These are phyloP conservation scores for Opeltia flavorubescens DNA, from an alignment of 495 filamentous ascomycete genomes.

Conservation along the genomic window DNA sequence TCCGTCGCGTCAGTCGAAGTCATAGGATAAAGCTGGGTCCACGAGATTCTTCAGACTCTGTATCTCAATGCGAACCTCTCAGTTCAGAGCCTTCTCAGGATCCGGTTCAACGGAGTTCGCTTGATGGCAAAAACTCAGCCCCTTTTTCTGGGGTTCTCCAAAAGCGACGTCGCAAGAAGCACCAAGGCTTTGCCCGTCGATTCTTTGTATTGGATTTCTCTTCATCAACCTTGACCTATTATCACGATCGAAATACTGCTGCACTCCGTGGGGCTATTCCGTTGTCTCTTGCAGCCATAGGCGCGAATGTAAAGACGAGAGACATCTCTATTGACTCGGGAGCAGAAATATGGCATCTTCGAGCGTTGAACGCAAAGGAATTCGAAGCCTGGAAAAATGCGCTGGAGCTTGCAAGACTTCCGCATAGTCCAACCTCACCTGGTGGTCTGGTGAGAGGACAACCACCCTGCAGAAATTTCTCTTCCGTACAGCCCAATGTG, in stretches of 20 bases:
- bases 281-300: slow-evolving; percentile 76
- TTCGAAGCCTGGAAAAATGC: slow-evolving; percentile 79
- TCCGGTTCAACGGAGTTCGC: no score
- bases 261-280: slow-evolving; percentile 85
- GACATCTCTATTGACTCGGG: slow-evolving; percentile 97
- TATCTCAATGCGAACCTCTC: slow-evolving; percentile 5
- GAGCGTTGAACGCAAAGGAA: slow-evolving; percentile 64
- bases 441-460: not conserved
- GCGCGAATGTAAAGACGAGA: slow-evolving; percentile 68
- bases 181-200: slow-evolving; percentile 81
- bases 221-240: slow-evolving; percentile 86
- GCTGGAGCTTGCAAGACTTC: slow-evolving; percentile 41
- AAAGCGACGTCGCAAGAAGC: slow-evolving; percentile 82
- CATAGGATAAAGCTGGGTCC: slow-evolving; percentile 4
- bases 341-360: slow-evolving; percentile 94
- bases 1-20: slow-evolving; percentile 7
- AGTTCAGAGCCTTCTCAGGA: not conserved
- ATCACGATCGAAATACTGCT: slow-evolving; percentile 81
- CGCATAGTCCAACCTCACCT: slow-evolving; percentile 18
- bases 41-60: slow-evolving; percentile 12
- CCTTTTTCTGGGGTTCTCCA: slow-evolving; percentile 71
- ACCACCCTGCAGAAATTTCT: slow-evolving; percentile 16
- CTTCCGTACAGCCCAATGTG: slow-evolving; percentile 20
- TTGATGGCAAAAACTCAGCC: slow-evolving; percentile 17
- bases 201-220: slow-evolving; percentile 93